Percentiles rank a stretch among this genome's conserved stretches.
Evolutionary conservation across 208 protist genomes (phyloP).

Genomic region (Phytomonas serpens): DNA sequence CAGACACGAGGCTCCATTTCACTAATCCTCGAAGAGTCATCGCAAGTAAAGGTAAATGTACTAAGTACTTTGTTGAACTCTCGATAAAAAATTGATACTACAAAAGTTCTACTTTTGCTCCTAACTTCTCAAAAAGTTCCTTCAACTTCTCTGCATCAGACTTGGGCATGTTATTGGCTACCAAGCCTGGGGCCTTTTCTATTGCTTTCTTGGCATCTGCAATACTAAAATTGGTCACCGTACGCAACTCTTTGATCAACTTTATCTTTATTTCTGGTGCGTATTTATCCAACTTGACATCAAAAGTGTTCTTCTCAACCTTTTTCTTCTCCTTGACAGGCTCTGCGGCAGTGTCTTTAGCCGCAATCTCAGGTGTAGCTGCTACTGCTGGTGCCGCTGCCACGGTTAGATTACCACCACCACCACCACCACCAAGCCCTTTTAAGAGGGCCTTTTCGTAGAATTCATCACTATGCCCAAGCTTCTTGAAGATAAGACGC

Average conservation of each 20-base stretch:
- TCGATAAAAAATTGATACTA: slow-evolving; percentile 26
- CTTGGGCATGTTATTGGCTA: slow-evolving; percentile 79
- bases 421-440: slow-evolving; percentile 73
- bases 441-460: slow-evolving; percentile 86
- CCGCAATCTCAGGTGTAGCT: slow-evolving; percentile 13
- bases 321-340: slow-evolving; percentile 84
- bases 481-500: slow-evolving; percentile 86
- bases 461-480: slow-evolving; percentile 85
- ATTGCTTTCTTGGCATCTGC: slow-evolving; percentile 85
- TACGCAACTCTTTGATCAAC: slow-evolving; percentile 88
- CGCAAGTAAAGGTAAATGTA: not conserved
- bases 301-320: slow-evolving; percentile 81
- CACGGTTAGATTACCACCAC: slow-evolving; percentile 22
- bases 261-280: slow-evolving; percentile 84
- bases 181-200: slow-evolving; percentile 86
- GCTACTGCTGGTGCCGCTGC: slow-evolving; percentile 16
- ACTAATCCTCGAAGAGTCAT: not conserved
- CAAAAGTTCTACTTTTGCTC: slow-evolving; percentile 78
- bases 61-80: not conserved
- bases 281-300: slow-evolving; percentile 85
- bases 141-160: slow-evolving; percentile 88
- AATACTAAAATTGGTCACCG: slow-evolving; percentile 78
- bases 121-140: slow-evolving; percentile 80
- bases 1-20: not conserved
- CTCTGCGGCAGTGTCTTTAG: slow-evolving; percentile 30